Evolutionary conservation across 1,139 yeast species (phyloP), one percentile per base, ranked within the genome.

Genomic region (Saccharomyces pastorianus): DNA sequence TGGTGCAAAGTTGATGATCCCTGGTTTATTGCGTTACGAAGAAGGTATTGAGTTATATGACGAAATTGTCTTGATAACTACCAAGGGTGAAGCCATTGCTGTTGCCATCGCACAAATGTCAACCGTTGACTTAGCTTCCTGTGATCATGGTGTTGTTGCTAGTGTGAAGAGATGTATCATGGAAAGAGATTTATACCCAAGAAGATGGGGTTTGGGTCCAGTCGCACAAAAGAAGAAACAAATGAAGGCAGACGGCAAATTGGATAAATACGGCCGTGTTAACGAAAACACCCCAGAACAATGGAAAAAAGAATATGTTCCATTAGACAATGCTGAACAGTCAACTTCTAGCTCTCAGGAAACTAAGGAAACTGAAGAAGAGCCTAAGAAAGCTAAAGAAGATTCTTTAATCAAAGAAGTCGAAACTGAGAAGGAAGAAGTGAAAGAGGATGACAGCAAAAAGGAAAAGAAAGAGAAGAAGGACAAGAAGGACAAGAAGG

Each of bases 161-260:
- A 90, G 89, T 78, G 96, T 93, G 70, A 93, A 93, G 82, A 88
- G 99, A 79, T 91, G 98, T 79, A 93, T 93, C 67, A 93, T 93
- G 99, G 99, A 93, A 78, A 86, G 99, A 78, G 99, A 93, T 73
- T 83, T 96, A 55, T 93, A 93, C 75, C 99, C 99, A 76, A 88
- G 99, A 82, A 86, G 98, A 82, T 93, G 99, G 99, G 99, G 99
- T 60, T 78, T 93, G 67, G 99, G 99, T 66, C 99, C 99, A 67
- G 89, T 91, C 71, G 99, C 99, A 60, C 91, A 88, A 76, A 90
- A 89, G 85, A 93, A 93, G 87, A 93, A 93, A 81, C 96, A 91
- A 78, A 78, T 93, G 80, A 93, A 91, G 82, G 88, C 96, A 55
- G 96, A 88, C 64, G 99, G 99, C 67, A 93, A 93, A 76, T 84